Base-by-base conservation (phyloP, 2,329 filamentous ascomycete species). In the Myriosclerotinia scirpicola region DNA sequence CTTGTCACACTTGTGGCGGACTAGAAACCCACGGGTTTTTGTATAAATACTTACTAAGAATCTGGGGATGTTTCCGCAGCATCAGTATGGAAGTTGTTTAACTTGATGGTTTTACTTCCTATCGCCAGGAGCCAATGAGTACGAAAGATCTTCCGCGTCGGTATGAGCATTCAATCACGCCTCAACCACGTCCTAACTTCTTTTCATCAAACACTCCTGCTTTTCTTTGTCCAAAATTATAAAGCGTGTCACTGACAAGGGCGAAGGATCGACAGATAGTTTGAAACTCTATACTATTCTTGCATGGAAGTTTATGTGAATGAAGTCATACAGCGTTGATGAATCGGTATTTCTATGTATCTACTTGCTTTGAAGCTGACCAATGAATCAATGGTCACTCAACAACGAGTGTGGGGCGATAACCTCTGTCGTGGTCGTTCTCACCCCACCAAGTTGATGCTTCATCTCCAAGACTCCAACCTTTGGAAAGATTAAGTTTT, bases 351-450 rank as follows among this genome's bases (percentile, higher is more conserved):
- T 40, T 26, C 26, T 26, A 26, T 26, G 26, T 26, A 26, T 17
- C 2, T 5, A 50, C 9, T 34, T 58, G 55, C 44, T 14, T 34
- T 44, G 15, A 14, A n/a, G 9, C 17, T 20, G 30, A 30, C 40
- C 42, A 42, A 30, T 34, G 46, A 14, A 50, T 50, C 2, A 5
- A 46, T 34, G 3, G 20, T 46, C 3, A 44, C 5, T n/a, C 38
- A n/a, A 59, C 52, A 36, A 46, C 26, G 36, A 34, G 42, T 59
- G 56, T 48, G 56, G 56, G 30, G 30, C n/a, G 8, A 60, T 7
- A 48, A 46, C 7, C n/a, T 17, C 4, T n/a, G 30, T 5, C 17
- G 20, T 58, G 36, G 56, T 60, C 56, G 56, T 34, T 30, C 42
- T 42, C 12, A 20, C 48, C 56, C 44, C 56, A 50, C 42, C 56